Percentiles rank a stretch among this genome's conserved stretches.
phyloP scores from a whole-genome alignment of 176 grass and related monocot genomes.

The Miscanthus lutarioriparius region DNA sequence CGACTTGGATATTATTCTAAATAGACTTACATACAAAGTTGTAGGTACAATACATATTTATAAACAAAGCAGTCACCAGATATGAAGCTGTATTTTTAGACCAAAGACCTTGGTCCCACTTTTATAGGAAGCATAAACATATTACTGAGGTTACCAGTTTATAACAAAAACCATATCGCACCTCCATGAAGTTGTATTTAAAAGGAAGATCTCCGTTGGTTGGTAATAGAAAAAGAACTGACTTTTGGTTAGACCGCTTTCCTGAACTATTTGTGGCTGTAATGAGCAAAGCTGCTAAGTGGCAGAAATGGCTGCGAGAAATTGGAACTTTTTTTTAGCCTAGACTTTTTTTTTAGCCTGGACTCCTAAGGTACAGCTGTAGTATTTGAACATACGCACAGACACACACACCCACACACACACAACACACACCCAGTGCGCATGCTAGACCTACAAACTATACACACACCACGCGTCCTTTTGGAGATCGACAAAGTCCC shows the following conservation, averaged over 20 bases:
- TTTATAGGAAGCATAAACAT: too few species aligned
- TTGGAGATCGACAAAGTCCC: neutral
- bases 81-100: neutral
- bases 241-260: neutral
- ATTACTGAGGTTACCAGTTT: too few species aligned
- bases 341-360: neutral
- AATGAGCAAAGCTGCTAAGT: neutral
- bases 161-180: neutral
- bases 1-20: neutral
- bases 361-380: neutral
- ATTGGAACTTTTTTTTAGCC: neutral
- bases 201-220: neutral
- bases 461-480: neutral
- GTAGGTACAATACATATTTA: neutral
- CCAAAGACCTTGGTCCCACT: neutral
- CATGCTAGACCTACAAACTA: too few species aligned
- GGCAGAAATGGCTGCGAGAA: neutral
- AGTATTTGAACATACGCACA: neutral
- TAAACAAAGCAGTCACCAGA: conserved; percentile 3
- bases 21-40: neutral
- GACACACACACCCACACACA: neutral
- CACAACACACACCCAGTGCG: neutral
- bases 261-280: neutral
- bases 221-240: neutral
- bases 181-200: neutral